Conservation (phyloP, 164 flowering plant genomes). For the Akebia trifoliata region DNA sequence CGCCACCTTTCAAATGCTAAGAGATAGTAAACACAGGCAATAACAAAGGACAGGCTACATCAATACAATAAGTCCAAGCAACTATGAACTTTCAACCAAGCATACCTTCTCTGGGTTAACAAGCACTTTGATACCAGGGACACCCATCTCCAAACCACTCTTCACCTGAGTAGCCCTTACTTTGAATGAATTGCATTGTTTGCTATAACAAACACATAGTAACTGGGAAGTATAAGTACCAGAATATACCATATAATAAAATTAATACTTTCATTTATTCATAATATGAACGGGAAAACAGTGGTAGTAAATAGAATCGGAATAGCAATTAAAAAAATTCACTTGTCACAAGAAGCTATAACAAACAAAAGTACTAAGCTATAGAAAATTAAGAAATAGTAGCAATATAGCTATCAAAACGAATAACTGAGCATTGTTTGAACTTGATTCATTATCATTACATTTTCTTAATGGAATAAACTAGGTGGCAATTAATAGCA, state of each 20-base stretch:
- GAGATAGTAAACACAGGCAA: no score
- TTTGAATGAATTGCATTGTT: constrained; percentile 64
- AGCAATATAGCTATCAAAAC: no score
- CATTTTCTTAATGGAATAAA: no score
- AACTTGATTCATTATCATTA: no score
- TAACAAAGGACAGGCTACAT: not conserved
- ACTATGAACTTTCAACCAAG: not conserved
- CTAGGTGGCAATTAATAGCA: no score
- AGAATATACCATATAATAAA: not conserved
- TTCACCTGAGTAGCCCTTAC: constrained; percentile 52
- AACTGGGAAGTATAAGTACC: not conserved
- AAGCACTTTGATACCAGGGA: constrained; percentile 49
- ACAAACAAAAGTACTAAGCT: no score
- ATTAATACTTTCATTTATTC: not conserved
- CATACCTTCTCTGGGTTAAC: constrained; percentile 77
- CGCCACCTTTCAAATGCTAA: no score
- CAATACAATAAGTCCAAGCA: not conserved
- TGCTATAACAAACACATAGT: constrained; percentile 30
- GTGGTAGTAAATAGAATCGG: not conserved
- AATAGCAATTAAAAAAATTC: no score
- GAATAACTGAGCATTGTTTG: no score
- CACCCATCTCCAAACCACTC: constrained; percentile 47
- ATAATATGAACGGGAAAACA: not conserved
- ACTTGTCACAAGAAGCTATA: no score
- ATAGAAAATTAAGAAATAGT: no score